phyloP scores from a whole-genome alignment of 495 filamentous ascomycete species.

The Annulohypoxylon stygium region DNA sequence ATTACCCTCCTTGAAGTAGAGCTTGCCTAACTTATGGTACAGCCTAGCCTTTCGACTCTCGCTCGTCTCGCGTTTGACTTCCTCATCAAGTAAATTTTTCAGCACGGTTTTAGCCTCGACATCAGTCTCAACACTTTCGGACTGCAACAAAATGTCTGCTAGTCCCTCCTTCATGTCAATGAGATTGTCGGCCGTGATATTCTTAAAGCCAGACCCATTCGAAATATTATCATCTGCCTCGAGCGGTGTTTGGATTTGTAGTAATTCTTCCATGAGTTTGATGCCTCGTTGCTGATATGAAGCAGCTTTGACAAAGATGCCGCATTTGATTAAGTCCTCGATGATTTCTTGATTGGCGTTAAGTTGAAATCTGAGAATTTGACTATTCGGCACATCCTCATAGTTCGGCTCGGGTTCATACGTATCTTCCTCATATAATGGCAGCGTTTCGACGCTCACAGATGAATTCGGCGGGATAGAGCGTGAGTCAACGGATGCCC shows the following conservation, averaged over 20 bases:
- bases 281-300: slow-evolving; percentile 42
- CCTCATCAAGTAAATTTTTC: slow-evolving; percentile 25
- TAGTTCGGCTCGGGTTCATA: slow-evolving; percentile 36
- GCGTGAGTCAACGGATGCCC: slow-evolving; percentile 18
- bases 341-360: slow-evolving; percentile 40
- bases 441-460: slow-evolving; percentile 33
- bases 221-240: not conserved
- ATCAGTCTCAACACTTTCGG: slow-evolving; percentile 25
- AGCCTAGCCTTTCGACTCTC: slow-evolving; percentile 39
- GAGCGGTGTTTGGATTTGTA: not conserved
- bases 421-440: slow-evolving; percentile 31
- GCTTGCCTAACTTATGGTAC: slow-evolving; percentile 44
- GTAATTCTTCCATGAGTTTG: slow-evolving; percentile 31
- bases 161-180: slow-evolving; percentile 44
- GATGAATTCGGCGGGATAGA: slow-evolving; percentile 4
- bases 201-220: not conserved
- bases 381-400: slow-evolving; percentile 18
- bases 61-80: slow-evolving; percentile 17
- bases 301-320: slow-evolving; percentile 33
- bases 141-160: slow-evolving; percentile 40
- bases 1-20: slow-evolving; percentile 36
- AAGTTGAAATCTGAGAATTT: slow-evolving; percentile 32
- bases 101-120: slow-evolving; percentile 39
- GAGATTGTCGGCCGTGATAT: slow-evolving; percentile 17
- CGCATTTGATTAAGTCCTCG: slow-evolving; percentile 17